Evolutionary conservation across 2,329 filamentous ascomycete genomes (phyloP), one percentile per base, ranked within the genome.

Genomic region (Furcasterigmium sp.): DNA sequence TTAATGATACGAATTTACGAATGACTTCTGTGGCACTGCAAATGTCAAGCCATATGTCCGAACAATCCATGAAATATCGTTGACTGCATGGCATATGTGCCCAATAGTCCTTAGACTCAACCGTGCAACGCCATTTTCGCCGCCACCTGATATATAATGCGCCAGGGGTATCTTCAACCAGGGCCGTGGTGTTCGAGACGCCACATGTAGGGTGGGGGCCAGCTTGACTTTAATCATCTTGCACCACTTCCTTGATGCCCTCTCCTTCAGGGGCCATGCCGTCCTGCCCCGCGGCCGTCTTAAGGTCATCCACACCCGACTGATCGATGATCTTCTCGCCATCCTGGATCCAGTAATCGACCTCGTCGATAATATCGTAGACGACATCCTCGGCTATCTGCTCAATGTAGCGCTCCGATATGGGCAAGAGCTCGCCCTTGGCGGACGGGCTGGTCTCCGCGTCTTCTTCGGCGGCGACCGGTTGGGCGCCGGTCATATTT

Each of bases 381-480:
- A 95, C 78, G 19, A 96, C 74, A 56, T 98, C 93, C 66, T 98
- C 93, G 13, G 85, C 90, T 48, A 98, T 91, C 68, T 97, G 91
- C 60, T 98, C 91, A 46, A 82, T 80, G 63, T 90, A 97, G 25
- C 93, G 80, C 48, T 94, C 87, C 8, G 80, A 78, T 18, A 95
- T 70, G 1, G 87, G 72, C 26, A 79, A 75, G 1, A 83, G 53
- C 42, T 54, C 58, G n/a, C 57, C 56, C 20, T 57, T 43, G 3
- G 40, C 51, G 10, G 43, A 29, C 38, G 29, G 17, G 26, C 35
- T 13, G 21, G 25, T 17, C 11, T 21, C 11, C 11, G 25, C 21
- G 25, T 11, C 18, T 21, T 39, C 25, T 25, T 48, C 6, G 37
- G 15, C 34, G 32, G 17, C 19, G 45, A 25, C 21, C 30, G 45